Percentiles rank a stretch among this genome's conserved stretches.
Conservation (phyloP, 768 basidiomycete species). For the Mycena floridula region DNA sequence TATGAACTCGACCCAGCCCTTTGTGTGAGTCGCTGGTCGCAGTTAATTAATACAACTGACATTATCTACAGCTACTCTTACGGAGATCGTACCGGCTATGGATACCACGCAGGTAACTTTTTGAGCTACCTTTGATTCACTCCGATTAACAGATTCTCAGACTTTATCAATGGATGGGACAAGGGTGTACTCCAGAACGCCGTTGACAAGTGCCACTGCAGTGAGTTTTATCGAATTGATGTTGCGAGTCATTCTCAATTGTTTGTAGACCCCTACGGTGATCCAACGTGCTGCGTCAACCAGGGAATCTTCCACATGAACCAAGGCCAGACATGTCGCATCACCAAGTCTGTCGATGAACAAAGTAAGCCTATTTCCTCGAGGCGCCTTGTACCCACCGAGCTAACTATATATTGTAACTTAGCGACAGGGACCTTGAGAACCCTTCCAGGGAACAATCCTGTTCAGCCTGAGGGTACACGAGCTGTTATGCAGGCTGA, state of each 20-base stretch:
- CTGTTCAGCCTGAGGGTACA: constrained; percentile 32
- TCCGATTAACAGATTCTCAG: constrained; percentile 15
- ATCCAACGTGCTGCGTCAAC: constrained; percentile 38
- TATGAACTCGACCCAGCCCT: constrained; percentile 42
- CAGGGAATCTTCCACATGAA: constrained; percentile 39
- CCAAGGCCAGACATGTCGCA: constrained; percentile 33
- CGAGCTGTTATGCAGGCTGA: constrained; percentile 27
- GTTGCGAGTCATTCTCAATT: background rate
- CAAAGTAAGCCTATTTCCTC: constrained; percentile 25
- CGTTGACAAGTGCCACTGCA: constrained; percentile 47
- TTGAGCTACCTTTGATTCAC: constrained; percentile 1
- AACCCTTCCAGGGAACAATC: constrained; percentile 50
- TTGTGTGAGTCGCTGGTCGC: constrained; percentile 33
- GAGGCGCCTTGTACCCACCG: background rate
- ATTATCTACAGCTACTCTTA: constrained; percentile 30
- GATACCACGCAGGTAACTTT: constrained; percentile 46
- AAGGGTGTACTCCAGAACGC: constrained; percentile 45
- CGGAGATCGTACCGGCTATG: constrained; percentile 61
- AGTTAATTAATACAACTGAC: background rate
- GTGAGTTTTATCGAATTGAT: background rate
- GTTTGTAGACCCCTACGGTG: constrained; percentile 3
- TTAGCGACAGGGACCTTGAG: constrained; percentile 40
- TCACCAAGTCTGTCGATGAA: constrained; percentile 43
- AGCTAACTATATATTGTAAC: background rate
- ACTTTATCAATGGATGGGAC: constrained; percentile 62